Evolutionary conservation across 2,329 filamentous ascomycete genomes (phyloP).

Genomic region (Fusarium duplospermum): DNA sequence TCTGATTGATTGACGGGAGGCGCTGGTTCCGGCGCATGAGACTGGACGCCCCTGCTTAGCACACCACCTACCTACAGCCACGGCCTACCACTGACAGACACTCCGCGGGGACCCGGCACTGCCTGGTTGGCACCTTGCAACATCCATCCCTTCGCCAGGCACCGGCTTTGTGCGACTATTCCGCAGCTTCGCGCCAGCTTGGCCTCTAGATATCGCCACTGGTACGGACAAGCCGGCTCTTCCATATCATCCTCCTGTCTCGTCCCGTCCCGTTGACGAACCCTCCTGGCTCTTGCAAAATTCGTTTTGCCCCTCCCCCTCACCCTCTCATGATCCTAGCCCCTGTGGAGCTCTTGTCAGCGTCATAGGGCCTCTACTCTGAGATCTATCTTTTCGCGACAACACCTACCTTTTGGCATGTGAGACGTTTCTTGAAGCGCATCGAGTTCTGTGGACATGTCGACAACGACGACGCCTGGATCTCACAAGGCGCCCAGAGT

Average conservation of each 20-base stretch:
- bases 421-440: conserved; percentile 34
- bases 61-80: conserved; percentile 1
- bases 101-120: not conserved
- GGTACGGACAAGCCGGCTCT: not conserved
- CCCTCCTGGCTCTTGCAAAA: not conserved
- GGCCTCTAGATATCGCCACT: conserved; percentile 14
- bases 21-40: conserved; percentile 5
- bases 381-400: conserved; percentile 2
- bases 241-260: conserved; percentile 1
- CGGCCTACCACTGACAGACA: not conserved
- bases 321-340: conserved; percentile 21
- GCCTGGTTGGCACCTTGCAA: conserved; percentile 8
- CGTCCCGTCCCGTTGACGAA: not conserved
- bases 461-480: conserved; percentile 44
- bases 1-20: conserved; percentile 2
- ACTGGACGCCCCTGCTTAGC: conserved; percentile 6
- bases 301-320: conserved; percentile 33
- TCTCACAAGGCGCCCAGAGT: conserved; percentile 58
- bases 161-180: conserved; percentile 8
- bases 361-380: conserved; percentile 34
- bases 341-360: conserved; percentile 28
- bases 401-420: conserved; percentile 42
- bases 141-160: conserved; percentile 1
- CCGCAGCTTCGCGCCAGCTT: conserved; percentile 2
- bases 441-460: conserved; percentile 46